Evolutionary conservation across 2,329 filamentous ascomycete genomes (phyloP), one percentile per base, ranked within the genome.

Genomic region (Nannizziopsis barbatae): DNA sequence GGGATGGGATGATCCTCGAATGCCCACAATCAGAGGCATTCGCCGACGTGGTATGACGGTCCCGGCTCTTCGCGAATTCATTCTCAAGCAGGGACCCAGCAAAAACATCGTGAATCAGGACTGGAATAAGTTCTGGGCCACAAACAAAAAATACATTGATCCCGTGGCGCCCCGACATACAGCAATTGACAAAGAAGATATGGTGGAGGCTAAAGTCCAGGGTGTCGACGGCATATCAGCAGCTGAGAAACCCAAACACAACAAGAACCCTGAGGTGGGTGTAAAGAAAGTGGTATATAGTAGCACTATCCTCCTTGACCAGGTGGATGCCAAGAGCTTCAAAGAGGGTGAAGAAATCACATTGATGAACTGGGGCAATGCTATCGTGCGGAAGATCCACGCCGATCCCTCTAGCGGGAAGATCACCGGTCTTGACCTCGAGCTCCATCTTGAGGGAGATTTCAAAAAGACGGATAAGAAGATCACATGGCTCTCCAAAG

Each of bases 381-480:
- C 54, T 58, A 60, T 66, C 70, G 60, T 79, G 68, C 58, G 65
- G 43, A 67, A 68, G 59, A 69, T 71, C 55, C 72, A 77, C 42
- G 70, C 71, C 31, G 65, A 71, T 50, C 55, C 57, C 20, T 67
- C 70, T 27, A 66, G 68, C 14, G 73, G 73, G 45, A 71, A 77
- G 42, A 80, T 95, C 58, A 83, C 80, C 10, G 72, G 70, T 32
- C 74, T 95, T 35, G 83, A 84, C 50, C 74, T 92, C 47, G 86
- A 95, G 68, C 79, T 95, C n/a, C 84, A 96, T 67, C 78, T 95
- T 43, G 80, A 84, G 59, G 89, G 90, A 49, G 90, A 96, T 65
- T 86, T 96, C 66, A 95, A 94, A 75, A 83, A 86, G 62, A 96
- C 90, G 0, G 81, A 87, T 61, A 95, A 95, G 79, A 96, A 96